phyloP scores from a whole-genome alignment of 164 flowering plant species.

The Magnolia sinica region DNA sequence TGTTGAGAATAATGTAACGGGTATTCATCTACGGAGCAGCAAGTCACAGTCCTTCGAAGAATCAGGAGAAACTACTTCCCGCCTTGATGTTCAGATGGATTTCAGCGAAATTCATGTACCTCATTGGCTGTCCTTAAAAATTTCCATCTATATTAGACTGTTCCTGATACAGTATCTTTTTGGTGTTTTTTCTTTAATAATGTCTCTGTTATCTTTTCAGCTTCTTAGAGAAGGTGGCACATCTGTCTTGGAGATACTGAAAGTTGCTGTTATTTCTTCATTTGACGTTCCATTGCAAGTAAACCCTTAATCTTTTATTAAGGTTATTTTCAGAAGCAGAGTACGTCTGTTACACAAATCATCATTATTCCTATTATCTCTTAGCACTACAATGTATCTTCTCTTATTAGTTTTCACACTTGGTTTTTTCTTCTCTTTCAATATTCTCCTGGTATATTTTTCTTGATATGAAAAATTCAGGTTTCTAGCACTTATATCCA shows the following conservation, averaged over 20 bases:
- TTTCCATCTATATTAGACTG: slow-evolving; percentile 5
- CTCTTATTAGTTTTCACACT: background rate
- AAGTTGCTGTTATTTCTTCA: slow-evolving; percentile 70
- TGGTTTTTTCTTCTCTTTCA: background rate
- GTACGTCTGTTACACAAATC: background rate
- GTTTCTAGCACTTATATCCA: background rate
- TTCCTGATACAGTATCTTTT: background rate
- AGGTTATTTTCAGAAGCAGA: background rate
- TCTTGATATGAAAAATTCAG: background rate
- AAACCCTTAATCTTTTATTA: slow-evolving; percentile 10
- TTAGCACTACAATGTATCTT: background rate
- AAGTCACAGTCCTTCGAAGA: slow-evolving; percentile 79
- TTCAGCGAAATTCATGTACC: slow-evolving; percentile 97
- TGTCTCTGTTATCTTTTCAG: slow-evolving; percentile 54
- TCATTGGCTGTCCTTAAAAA: slow-evolving; percentile 10
- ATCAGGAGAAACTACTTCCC: slow-evolving; percentile 73
- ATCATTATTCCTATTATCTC: background rate
- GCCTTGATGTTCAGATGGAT: slow-evolving; percentile 87
- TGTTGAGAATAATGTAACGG: slow-evolving; percentile 78
- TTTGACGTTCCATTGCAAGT: slow-evolving; percentile 76
- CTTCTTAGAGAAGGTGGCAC: slow-evolving; percentile 71
- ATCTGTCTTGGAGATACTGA: slow-evolving; percentile 82
- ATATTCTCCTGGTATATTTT: background rate
- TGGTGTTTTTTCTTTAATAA: slow-evolving; percentile 11
- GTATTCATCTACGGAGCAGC: slow-evolving; percentile 67